Evolutionary conservation across 202 grass and related monocot species (phyloP), one percentile per base, ranked within the genome.

Genomic region (Panicum hallii): DNA sequence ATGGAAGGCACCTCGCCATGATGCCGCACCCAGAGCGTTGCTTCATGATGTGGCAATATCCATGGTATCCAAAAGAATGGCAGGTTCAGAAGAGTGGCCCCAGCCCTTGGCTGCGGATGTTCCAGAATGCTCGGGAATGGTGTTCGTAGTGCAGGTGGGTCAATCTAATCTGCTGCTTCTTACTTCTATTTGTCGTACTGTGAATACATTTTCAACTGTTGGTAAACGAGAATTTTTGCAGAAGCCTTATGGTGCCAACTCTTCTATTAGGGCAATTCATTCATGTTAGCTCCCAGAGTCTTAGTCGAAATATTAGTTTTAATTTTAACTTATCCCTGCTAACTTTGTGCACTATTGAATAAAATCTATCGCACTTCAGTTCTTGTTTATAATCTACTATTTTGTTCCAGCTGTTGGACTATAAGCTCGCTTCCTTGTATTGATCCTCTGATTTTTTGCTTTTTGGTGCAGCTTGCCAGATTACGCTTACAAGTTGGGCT

Each of bases 1-100:
- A 98, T 87, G 95, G 95, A 53, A 89, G 95, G 38, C 93, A 98
- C 74, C 89, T 98, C 4, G 93, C 93, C 36, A 93, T 98, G 93
- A 93, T 98, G 93, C 95, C 95, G 10, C 95, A 98, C 72, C 95
- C 95, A 9, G 91, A 98, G 69, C 85, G 93, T 60, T 90, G 87
- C 85, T 98, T 98, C 87, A 95, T 98, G 95, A 98, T 98, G 91
- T 93, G 95, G 95, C 95, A 98, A 68, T 95, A 90, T 81, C 95
- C 91, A 57, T 98, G 91, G 95, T 92, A 92, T 74, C 95, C 93
- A 1, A 95, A 93, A 67, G 87, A 95, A 38, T 95, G 95, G 95
- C 77, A 83, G 40, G 78, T 92, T 81, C 87, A 95, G 63, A 89
- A 84, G 86, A 88, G 82, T 63, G 83, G 89, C 4, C 93, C 89